Evolutionary conservation across 106 monocot genomes (phyloP), one percentile per base, ranked within the genome.

Genomic region (Xerophyta viscosa): DNA sequence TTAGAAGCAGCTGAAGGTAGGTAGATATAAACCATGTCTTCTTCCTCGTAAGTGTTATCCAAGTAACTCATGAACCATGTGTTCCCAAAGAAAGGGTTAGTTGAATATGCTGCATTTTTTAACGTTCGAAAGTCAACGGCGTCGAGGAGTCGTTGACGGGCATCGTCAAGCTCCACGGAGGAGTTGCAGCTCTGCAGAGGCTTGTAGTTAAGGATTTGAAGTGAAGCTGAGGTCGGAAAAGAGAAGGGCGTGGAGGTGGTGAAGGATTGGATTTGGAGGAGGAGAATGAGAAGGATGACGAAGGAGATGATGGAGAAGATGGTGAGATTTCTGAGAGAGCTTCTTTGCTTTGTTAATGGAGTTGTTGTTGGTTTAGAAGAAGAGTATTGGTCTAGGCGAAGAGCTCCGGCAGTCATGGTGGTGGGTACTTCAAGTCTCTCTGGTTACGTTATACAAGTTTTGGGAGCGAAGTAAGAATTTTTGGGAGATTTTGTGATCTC

Each of bases 31-130:
- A 62, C 70, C 8, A 62, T 52, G 9, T 54, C 29, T 42, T 54
- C 54, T 15, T 48, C 22, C 20, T 3, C 29, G 37, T 31, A 7
- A 15, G 18, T 50, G 13, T 37, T 46, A 11, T 20, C 36, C 20
- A 70, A 62, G 31, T 55, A 36, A 54, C 62, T 63, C 70, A 56
- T 70, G 63, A 70, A 70, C 70, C 46, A 70, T 20, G 70, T 70
- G 53, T 46, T 36, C 55, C 47, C 54, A 3, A 18, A 50, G 27
- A 62, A 7, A 1, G 17, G 24, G 46, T 54, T 46, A 6, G 52
- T 30, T 2, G 70, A 41, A 9, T 51, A 30, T 4, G 6, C 21
- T 0, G 17, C 26, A 44, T 71, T 48, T 20, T 39, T 63, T 3
- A 63, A 45, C 25, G 55, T 54, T 26, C 39, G 23, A 29, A 63